Conservation (phyloP, 2,329 filamentous ascomycete species). For the Xylaria arbuscula region DNA sequence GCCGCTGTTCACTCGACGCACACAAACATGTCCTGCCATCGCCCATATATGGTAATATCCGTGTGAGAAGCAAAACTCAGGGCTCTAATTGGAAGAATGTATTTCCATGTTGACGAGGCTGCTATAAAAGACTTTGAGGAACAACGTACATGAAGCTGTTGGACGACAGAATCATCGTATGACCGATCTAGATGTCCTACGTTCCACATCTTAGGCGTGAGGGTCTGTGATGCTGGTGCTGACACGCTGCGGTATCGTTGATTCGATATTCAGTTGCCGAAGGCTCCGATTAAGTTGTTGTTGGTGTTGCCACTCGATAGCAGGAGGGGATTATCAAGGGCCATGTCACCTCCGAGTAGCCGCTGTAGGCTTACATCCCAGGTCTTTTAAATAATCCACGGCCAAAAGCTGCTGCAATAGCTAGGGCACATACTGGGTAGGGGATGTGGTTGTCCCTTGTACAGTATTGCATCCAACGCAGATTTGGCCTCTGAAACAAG, state of each 20-base stretch:
- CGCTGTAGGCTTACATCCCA: constrained; percentile 28
- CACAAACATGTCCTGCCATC: constrained; percentile 1
- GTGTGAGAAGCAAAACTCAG: constrained; percentile 1
- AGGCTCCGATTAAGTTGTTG: constrained; percentile 21
- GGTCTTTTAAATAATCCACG: constrained; percentile 40
- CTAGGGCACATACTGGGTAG: constrained; percentile 17
- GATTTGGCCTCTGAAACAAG: constrained; percentile 38
- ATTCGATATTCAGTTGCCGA: constrained; percentile 22
- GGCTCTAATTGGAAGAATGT: constrained; percentile 4
- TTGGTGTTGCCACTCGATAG: constrained; percentile 27
- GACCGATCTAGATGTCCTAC: constrained; percentile 42
- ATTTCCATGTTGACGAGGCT: constrained; percentile 1
- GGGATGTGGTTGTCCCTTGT: constrained; percentile 26
- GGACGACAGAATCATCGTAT: constrained; percentile 42
- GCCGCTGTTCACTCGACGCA: constrained; percentile 6
- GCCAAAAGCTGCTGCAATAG: constrained; percentile 22
- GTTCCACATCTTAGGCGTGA: constrained; percentile 42
- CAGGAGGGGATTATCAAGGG: constrained; percentile 27
- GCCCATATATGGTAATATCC: constrained; percentile 8
- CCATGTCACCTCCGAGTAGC: constrained; percentile 28
- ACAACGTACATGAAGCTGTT: constrained; percentile 45
- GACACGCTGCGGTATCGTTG: constrained; percentile 16
- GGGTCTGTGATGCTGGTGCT: constrained; percentile 27
- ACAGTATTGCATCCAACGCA: constrained; percentile 33
- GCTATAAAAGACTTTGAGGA: constrained; percentile 8